These are phyloP conservation scores for Phialemoniopsis sp. DNA, from an alignment of 2,329 filamentous ascomycete species.

Conservation along the genomic window DNA sequence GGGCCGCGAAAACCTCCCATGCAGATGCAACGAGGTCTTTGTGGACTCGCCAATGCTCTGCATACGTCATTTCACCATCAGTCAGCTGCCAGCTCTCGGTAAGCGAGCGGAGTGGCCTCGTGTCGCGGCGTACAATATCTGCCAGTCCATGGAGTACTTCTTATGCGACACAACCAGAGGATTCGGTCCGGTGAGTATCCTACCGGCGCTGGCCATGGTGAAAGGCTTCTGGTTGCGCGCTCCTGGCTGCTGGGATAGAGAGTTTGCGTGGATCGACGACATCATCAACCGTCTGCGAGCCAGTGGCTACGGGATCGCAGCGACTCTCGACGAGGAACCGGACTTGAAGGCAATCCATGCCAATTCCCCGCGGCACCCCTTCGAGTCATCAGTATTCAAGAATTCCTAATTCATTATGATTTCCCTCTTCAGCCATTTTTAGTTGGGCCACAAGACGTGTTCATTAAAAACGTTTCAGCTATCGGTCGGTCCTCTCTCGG, in stretches of 20 bases:
- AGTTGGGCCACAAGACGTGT: too few species aligned
- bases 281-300: neutral
- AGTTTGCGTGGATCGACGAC: constrained; percentile 4
- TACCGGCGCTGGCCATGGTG: constrained; percentile 7
- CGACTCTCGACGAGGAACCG: too few species aligned
- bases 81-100: constrained; percentile 1
- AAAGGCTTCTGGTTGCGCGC: neutral
- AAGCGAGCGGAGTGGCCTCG: constrained; percentile 5
- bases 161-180: constrained; percentile 9
- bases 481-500: too few species aligned
- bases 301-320: neutral
- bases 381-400: too few species aligned
- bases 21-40: neutral
- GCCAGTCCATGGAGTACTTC: constrained; percentile 16
- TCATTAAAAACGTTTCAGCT: too few species aligned
- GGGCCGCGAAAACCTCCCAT: neutral
- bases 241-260: constrained; percentile 3
- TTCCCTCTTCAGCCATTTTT: too few species aligned
- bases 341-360: too few species aligned
- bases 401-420: too few species aligned
- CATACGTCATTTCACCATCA: neutral
- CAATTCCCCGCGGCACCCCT: too few species aligned
- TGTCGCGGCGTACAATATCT: constrained; percentile 11
- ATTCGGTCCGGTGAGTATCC: constrained; percentile 9
- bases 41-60: neutral